A percentile compares a stretch with the other conserved stretches of the same genome.
phyloP scores from a whole-genome alignment of 73 alveolate genomes.

The Tetrahymena malaccensis region DNA sequence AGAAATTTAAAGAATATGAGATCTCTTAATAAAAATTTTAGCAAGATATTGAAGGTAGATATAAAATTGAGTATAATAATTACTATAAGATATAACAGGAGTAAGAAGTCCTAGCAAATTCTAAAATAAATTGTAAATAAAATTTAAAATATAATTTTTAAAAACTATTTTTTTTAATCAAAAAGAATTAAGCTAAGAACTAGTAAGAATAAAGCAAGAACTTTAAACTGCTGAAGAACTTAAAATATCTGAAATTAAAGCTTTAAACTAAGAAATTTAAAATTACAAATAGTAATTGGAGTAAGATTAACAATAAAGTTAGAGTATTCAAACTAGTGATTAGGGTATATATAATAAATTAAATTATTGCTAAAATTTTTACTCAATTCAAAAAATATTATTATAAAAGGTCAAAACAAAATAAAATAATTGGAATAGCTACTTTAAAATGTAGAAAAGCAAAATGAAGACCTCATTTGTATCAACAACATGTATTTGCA shows the following conservation, averaged over 20 bases:
- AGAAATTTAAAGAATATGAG: not conserved
- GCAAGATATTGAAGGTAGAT: not conserved
- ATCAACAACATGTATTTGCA: not conserved
- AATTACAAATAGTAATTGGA: too few species aligned
- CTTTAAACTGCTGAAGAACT: not conserved
- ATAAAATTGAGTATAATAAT: not conserved
- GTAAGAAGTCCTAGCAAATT: not conserved
- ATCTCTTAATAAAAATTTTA: not conserved
- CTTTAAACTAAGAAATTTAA: not conserved
- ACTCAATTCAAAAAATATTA: not conserved
- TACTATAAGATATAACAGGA: not conserved
- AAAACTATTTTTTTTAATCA: too few species aligned
- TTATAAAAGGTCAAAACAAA: not conserved
- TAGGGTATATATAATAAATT: not conserved
- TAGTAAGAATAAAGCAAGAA: not conserved
- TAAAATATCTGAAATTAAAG: not conserved
- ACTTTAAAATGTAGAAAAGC: not conserved
- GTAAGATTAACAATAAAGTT: too few species aligned
- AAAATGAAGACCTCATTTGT: not conserved
- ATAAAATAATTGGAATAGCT: not conserved
- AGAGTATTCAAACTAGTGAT: not conserved
- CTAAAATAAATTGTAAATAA: not conserved
- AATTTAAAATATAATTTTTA: too few species aligned
- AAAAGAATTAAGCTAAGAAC: not conserved
- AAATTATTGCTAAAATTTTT: not conserved